phyloP scores from a whole-genome alignment of 2,329 filamentous ascomycete species.

The Calonectria hongkongensis region DNA sequence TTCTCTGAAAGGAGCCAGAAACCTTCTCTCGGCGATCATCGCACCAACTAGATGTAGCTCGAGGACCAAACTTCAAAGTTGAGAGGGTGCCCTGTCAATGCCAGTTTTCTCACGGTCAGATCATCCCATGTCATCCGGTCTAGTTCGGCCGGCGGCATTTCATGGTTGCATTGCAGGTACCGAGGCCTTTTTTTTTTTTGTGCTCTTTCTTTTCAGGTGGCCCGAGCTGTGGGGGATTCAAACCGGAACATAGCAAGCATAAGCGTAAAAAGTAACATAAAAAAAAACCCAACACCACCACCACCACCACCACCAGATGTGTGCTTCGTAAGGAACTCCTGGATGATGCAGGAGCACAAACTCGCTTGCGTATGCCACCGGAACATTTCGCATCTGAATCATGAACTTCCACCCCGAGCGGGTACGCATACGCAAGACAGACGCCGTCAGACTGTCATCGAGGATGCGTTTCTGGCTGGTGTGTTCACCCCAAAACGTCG shows the following conservation, averaged over 20 bases:
- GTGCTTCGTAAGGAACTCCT: constrained; percentile 4
- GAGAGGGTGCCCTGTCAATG: background rate
- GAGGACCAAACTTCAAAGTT: background rate
- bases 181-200: constrained; percentile 8
- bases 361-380: background rate
- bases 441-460: background rate
- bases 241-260: background rate
- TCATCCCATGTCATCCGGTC: constrained; percentile 33
- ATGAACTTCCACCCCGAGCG: background rate
- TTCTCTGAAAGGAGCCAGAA: background rate
- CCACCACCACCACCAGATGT: background rate
- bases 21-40: background rate
- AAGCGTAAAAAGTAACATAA: background rate
- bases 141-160: constrained; percentile 14
- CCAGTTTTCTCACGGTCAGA: constrained; percentile 18
- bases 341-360: constrained; percentile 8
- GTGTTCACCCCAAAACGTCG: constrained; percentile 14
- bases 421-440: constrained; percentile 17
- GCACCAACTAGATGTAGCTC: background rate
- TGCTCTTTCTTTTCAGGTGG: background rate
- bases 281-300: background rate
- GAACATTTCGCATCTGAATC: background rate
- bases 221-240: constrained; percentile 6
- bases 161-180: constrained; percentile 25
- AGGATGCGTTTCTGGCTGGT: background rate